These are phyloP conservation scores for Aspergillus viridinutans DNA, from an alignment of 2,329 filamentous ascomycete species.

Conservation along the genomic window DNA sequence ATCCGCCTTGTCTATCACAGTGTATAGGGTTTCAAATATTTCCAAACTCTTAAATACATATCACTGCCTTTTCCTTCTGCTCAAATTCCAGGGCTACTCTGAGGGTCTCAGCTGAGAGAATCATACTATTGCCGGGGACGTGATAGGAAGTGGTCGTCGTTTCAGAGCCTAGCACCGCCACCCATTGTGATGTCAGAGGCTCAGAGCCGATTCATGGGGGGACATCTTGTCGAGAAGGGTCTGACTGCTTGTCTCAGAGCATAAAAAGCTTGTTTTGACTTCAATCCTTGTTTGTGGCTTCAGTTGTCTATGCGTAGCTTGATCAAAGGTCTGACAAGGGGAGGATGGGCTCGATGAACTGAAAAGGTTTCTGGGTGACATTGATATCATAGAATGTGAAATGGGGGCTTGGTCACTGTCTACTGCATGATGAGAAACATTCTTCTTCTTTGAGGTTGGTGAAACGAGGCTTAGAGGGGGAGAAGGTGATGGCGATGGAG, in stretches of 20 bases:
- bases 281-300: background rate
- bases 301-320: background rate
- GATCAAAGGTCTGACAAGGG: background rate
- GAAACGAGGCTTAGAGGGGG: background rate
- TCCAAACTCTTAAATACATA: background rate
- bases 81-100: background rate
- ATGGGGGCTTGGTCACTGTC: no score
- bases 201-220: background rate
- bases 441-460: background rate
- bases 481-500: background rate
- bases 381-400: background rate
- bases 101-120: background rate
- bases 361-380: background rate
- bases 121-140: no score
- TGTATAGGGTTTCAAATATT: background rate
- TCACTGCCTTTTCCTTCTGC: background rate
- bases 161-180: background rate
- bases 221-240: background rate
- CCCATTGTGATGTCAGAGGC: background rate
- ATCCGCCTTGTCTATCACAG: background rate
- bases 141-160: background rate
- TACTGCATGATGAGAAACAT: background rate
- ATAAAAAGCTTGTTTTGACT: background rate
- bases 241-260: background rate
- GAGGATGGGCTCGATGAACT: background rate